Conservation (phyloP, 192 early-diverging fungal species). For the Umbelopsis ramanniana region DNA sequence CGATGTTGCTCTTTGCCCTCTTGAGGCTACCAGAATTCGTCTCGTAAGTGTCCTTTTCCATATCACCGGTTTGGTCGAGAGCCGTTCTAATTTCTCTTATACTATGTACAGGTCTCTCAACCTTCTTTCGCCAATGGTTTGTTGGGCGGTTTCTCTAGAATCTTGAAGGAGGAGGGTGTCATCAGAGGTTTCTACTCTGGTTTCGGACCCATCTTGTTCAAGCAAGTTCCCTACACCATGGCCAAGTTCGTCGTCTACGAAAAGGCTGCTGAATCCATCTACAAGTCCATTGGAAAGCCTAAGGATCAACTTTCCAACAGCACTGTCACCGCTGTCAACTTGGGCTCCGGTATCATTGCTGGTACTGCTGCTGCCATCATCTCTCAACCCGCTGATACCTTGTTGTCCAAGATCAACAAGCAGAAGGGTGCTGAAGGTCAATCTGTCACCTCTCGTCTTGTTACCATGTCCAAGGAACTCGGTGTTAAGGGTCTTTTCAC, state of each 20-base stretch:
- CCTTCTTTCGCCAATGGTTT: conserved; percentile 69
- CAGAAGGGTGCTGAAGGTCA: conserved; percentile 60
- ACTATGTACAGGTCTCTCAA: conserved; percentile 49
- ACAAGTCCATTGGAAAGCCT: conserved; percentile 43
- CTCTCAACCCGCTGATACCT: conserved; percentile 63
- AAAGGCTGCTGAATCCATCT: conserved; percentile 55
- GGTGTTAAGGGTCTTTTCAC: conserved; percentile 63
- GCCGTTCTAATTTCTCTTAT: not conserved
- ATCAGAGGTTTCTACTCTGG: conserved; percentile 75
- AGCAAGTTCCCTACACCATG: conserved; percentile 83
- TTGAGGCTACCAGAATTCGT: conserved; percentile 78
- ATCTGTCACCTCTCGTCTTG: conserved; percentile 59
- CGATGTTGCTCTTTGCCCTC: conserved; percentile 73
- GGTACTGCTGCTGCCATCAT: conserved; percentile 70
- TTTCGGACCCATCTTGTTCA: conserved; percentile 77
- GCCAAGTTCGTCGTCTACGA: conserved; percentile 79
- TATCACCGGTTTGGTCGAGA: not conserved
- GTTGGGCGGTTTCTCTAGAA: conserved; percentile 58
- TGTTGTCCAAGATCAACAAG: conserved; percentile 79
- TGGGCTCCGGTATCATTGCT: conserved; percentile 65
- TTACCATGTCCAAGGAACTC: conserved; percentile 52
- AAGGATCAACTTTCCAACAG: conserved; percentile 47
- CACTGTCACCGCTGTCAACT: conserved; percentile 54
- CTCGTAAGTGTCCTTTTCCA: conserved; percentile 43
- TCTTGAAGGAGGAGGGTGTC: conserved; percentile 69